Percentiles rank a stretch among this genome's conserved stretches.
phyloP scores from a whole-genome alignment of 2,329 filamentous ascomycete genomes.

The Xylaria sp. region DNA sequence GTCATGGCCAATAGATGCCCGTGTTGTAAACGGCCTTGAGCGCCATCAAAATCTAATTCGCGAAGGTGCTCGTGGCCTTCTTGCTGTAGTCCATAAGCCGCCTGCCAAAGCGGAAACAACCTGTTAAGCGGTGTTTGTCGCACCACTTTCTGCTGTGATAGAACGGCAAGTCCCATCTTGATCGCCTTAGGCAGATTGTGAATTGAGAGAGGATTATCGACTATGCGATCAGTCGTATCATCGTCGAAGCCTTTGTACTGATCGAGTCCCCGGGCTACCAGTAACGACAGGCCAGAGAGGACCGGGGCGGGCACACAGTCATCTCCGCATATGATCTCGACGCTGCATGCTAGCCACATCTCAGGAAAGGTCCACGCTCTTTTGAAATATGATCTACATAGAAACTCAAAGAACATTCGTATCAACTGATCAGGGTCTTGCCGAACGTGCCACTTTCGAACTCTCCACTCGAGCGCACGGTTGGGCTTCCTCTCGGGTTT shows the following conservation, averaged over 20 bases:
- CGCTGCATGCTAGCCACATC: background rate
- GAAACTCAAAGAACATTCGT: background rate
- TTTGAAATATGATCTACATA: background rate
- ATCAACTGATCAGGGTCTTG: background rate
- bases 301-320: background rate
- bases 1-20: background rate
- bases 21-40: background rate
- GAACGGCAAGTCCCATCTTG: background rate
- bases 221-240: background rate
- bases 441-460: background rate
- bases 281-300: background rate
- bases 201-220: background rate
- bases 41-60: background rate
- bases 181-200: background rate
- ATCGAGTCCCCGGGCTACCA: background rate
- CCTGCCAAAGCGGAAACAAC: background rate
- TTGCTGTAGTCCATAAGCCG: background rate
- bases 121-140: slow-evolving; percentile 1
- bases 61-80: background rate
- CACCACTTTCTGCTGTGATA: background rate
- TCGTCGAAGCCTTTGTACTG: background rate
- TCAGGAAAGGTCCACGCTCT: background rate
- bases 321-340: background rate
- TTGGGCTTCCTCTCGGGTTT: background rate
- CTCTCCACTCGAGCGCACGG: background rate